These are phyloP conservation scores for Hypholoma sublateritium DNA, from an alignment of 768 basidiomycete genomes.

Conservation along the genomic window DNA sequence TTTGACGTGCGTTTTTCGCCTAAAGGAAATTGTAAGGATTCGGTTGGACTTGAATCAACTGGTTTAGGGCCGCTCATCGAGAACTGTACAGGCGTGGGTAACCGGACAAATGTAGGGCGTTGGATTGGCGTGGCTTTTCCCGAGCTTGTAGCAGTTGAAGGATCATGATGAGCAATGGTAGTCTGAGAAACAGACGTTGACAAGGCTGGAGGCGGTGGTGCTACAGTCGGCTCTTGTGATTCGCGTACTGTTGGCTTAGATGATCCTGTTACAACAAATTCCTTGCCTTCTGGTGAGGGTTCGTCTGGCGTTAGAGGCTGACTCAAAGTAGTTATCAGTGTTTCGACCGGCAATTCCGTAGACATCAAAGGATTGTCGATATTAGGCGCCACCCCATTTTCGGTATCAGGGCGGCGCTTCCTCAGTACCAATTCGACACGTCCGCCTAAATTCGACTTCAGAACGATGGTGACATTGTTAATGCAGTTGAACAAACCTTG, in stretches of 20 bases:
- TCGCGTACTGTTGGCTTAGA: too few species aligned
- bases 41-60: constrained; percentile 21
- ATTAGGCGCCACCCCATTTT: background rate
- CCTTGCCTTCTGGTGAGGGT: background rate
- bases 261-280: too few species aligned
- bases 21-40: constrained; percentile 22
- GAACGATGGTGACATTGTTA: background rate
- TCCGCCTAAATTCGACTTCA: constrained; percentile 44
- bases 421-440: constrained; percentile 55
- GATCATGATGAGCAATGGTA: background rate
- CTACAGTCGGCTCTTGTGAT: background rate
- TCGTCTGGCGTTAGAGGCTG: background rate
- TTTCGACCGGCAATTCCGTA: constrained; percentile 2
- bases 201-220: background rate
- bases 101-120: constrained; percentile 38
- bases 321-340: background rate
- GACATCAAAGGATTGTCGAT: constrained; percentile 15
- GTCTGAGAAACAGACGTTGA: background rate
- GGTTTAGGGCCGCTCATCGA: constrained; percentile 24
- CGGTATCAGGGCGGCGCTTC: constrained; percentile 24
- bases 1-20: constrained; percentile 26
- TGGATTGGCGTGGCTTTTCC: constrained; percentile 11
- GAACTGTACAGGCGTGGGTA: constrained; percentile 36
- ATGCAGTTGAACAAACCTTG: constrained; percentile 19
- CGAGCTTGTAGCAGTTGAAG: constrained; percentile 6